Evolutionary conservation across 2,329 filamentous ascomycete genomes (phyloP).

Genomic region (Colletotrichum salicis): DNA sequence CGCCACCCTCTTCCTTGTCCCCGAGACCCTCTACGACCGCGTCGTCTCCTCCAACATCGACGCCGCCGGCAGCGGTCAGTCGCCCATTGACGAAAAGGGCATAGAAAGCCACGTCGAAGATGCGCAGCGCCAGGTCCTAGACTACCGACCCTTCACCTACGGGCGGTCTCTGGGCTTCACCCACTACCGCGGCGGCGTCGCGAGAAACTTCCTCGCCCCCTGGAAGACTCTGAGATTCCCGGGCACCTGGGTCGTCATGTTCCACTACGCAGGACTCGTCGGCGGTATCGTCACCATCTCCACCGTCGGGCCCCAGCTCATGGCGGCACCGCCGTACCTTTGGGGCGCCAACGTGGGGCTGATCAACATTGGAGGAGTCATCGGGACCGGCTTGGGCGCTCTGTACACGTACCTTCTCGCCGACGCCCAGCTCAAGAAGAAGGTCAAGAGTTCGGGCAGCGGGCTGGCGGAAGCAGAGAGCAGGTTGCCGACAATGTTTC

Average conservation of each 20-base stretch:
- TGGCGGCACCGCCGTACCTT: conserved; percentile 45
- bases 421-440: conserved; percentile 39
- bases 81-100: conserved; percentile 18
- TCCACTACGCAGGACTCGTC: conserved; percentile 50
- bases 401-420: conserved; percentile 42
- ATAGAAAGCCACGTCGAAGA: conserved; percentile 19
- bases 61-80: not conserved
- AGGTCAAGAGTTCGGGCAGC: conserved; percentile 38
- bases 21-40: conserved; percentile 47
- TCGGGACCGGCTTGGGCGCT: conserved; percentile 44
- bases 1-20: conserved; percentile 44
- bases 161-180: conserved; percentile 37
- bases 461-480: conserved; percentile 48
- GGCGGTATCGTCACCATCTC: conserved; percentile 49
- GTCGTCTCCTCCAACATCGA: not conserved
- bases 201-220: conserved; percentile 41
- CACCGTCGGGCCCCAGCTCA: conserved; percentile 45
- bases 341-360: conserved; percentile 48
- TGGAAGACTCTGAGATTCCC: conserved; percentile 45
- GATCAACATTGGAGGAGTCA: conserved; percentile 47
- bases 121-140: not conserved
- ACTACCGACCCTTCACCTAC: conserved; percentile 9
- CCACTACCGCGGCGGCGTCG: conserved; percentile 36
- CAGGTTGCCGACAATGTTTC: conserved; percentile 45
- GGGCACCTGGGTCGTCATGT: conserved; percentile 48